A percentile compares a stretch with the other conserved stretches of the same genome.
These are phyloP conservation scores for Patellifolia procumbens DNA, from an alignment of 179 eudicot genomes.

Conservation along the genomic window DNA sequence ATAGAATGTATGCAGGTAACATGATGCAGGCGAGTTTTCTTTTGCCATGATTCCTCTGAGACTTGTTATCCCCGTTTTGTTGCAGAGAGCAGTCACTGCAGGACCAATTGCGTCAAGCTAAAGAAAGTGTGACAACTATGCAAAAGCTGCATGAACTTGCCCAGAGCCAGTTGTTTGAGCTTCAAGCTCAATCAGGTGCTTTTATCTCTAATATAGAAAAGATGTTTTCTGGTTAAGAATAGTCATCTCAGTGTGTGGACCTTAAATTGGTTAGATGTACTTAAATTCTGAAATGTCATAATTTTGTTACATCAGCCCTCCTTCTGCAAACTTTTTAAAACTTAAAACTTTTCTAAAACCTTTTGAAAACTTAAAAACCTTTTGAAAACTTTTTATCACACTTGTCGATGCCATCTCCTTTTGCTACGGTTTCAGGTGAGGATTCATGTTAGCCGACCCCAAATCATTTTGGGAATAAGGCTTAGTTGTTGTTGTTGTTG, in stretches of 20 bases:
- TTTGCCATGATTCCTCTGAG: neutral
- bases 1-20: neutral
- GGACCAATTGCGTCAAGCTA: constrained; percentile 94
- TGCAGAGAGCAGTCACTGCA: constrained; percentile 90
- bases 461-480: no score
- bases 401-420: no score
- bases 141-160: constrained; percentile 95
- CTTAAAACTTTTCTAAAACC: no score
- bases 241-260: constrained; percentile 7
- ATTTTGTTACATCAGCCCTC: neutral
- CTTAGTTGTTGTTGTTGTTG: no score
- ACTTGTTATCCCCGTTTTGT: constrained; percentile 26
- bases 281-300: neutral
- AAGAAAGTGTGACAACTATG: constrained; percentile 96
- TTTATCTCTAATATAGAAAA: neutral
- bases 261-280: neutral
- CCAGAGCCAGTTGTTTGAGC: constrained; percentile 94
- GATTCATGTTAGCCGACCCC: no score
- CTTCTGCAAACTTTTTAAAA: no score
- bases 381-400: no score
- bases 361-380: no score
- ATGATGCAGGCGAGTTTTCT: neutral
- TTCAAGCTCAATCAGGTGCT: constrained; percentile 90
- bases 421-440: no score
- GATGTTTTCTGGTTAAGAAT: constrained; percentile 1